These are phyloP conservation scores for Boletellus sp. DNA, from an alignment of 1,284 basidiomycete genomes.

Conservation along the genomic window DNA sequence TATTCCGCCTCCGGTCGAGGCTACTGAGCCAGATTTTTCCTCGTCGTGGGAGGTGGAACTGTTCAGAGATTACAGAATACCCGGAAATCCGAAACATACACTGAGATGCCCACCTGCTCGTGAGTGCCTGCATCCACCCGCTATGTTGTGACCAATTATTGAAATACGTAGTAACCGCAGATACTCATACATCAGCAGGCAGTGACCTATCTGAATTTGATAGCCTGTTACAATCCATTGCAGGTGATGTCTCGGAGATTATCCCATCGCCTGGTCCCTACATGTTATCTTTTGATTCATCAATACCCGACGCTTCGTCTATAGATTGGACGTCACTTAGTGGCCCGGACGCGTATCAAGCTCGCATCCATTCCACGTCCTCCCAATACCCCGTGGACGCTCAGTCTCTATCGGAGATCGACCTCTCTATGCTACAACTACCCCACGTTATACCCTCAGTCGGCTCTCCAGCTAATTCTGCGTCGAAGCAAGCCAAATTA, in stretches of 20 bases:
- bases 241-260: background rate
- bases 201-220: conserved; percentile 11
- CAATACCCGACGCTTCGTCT: background rate
- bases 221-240: conserved; percentile 16
- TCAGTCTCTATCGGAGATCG: conserved; percentile 19
- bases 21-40: conserved; percentile 16
- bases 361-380: conserved; percentile 3
- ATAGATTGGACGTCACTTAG: conserved; percentile 21
- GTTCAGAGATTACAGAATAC: conserved; percentile 27
- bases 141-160: background rate
- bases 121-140: conserved; percentile 6
- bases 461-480: background rate
- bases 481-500: conserved; percentile 17
- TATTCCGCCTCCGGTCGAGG: conserved; percentile 23
- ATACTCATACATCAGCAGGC: background rate
- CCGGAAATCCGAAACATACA: background rate
- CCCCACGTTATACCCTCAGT: conserved; percentile 5
- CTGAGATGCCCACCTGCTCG: background rate
- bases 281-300: background rate
- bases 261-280: no score
- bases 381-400: background rate
- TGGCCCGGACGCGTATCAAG: background rate
- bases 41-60: conserved; percentile 25
- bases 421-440: conserved; percentile 26
- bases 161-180: background rate